phyloP scores from a whole-genome alignment of 2,329 filamentous ascomycete genomes.

The Xylaria sp. region DNA sequence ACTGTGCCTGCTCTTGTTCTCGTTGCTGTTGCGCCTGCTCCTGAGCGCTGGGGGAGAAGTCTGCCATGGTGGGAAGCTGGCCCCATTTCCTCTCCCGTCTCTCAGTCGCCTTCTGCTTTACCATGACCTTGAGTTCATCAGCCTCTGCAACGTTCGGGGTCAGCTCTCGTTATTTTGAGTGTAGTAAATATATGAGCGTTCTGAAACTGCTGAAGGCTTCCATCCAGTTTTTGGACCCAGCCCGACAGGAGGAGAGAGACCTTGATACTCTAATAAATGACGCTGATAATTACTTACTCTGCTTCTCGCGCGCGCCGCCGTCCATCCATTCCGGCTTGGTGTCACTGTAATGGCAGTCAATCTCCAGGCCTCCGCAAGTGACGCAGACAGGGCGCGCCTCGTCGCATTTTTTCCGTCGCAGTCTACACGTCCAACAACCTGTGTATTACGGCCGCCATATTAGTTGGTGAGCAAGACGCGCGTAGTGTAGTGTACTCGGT shows the following conservation, averaged over 20 bases:
- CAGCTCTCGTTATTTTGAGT: not conserved
- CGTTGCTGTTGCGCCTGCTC: slow-evolving; percentile 11
- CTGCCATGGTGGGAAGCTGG: slow-evolving; percentile 41
- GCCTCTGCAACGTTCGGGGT: slow-evolving; percentile 41
- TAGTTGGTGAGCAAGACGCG: slow-evolving; percentile 1
- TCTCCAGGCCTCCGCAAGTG: slow-evolving; percentile 52
- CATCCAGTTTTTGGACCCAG: not conserved
- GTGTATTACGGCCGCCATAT: not conserved
- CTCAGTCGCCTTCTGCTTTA: slow-evolving; percentile 64
- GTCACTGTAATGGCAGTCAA: slow-evolving; percentile 54
- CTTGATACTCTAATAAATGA: not conserved
- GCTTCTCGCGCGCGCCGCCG: slow-evolving; percentile 48
- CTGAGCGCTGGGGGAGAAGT: slow-evolving; percentile 25
- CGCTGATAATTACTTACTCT: slow-evolving; percentile 38
- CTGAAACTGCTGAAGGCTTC: not conserved
- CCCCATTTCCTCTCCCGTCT: slow-evolving; percentile 62
- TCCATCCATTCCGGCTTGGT: slow-evolving; percentile 55
- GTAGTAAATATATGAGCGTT: not conserved
- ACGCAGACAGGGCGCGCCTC: slow-evolving; percentile 54
- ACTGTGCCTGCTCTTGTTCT: not conserved
- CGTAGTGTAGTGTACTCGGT: not conserved
- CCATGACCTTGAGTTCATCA: slow-evolving; percentile 63
- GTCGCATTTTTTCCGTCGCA: slow-evolving; percentile 59
- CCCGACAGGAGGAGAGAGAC: not conserved
- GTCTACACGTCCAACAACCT: slow-evolving; percentile 56